Base-by-base conservation (phyloP, 805 yeast genomes). In the Schwanniomyces sp. region DNA sequence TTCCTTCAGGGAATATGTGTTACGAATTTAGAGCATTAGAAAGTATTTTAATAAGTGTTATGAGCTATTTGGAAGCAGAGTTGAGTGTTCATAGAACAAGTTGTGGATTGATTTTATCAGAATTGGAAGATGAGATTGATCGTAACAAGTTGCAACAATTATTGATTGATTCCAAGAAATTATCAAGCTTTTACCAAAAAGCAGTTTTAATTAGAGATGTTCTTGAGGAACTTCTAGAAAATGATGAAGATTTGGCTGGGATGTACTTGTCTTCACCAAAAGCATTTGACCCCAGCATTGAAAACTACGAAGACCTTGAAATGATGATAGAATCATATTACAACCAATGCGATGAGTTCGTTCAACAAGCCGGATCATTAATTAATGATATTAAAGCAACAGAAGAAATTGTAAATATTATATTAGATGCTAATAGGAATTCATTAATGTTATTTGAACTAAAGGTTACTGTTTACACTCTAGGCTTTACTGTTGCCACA, bases 271-370 rank as follows among this genome's bases (percentile, higher is more conserved):
- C 86, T 0, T 81, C 76, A 10, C 57, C 64, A 6, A 58, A 58
- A 41, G 44, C 44, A 24, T 58, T 54, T 40, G 53, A 59, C 34
- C 51, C 61, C 8, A 48, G 46, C 26, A 34, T 28, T 61, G 54
- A 52, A 1, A 80, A 79, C 59, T 78, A 75, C 52, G 88, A 85
- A 7, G 96, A 91, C 56, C 77, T 89, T 17, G 97, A 91, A 64
- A 86, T 91, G 85, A 73, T 91, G 43, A 63, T 91, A 17, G 97
- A 91, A 61, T 82, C 96, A 0, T 91, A 91, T 67, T 91, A 88
- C 66, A 86, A 87, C 49, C 97, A 91, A 57, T 86, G 92, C 61
- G 97, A 91, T 61, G 97, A 91, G 69, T 84, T 87, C 55, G 97
- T 91, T 6, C 97, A 91, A 64, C 92, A 88, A 56, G 85, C 96